phyloP scores from a whole-genome alignment of 1,139 yeast genomes.

The Spathaspora jeffriesii region DNA sequence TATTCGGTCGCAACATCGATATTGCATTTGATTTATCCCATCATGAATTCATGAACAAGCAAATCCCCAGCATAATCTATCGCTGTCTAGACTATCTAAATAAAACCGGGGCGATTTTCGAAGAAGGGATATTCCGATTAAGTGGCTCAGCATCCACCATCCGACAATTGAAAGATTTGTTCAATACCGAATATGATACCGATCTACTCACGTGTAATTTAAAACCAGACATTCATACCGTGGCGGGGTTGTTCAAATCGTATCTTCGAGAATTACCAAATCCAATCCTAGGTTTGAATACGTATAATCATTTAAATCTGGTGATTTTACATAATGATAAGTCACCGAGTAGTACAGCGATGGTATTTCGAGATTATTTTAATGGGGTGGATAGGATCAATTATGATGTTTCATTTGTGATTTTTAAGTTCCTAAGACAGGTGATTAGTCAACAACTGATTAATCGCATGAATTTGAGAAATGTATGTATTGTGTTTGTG shows the following conservation, averaged over 20 bases:
- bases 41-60: conserved; percentile 41
- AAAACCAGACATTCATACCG: conserved; percentile 69
- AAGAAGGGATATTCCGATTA: conserved; percentile 89
- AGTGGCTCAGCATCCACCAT: conserved; percentile 89
- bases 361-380: conserved; percentile 31
- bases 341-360: conserved; percentile 26
- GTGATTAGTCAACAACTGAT: conserved; percentile 62
- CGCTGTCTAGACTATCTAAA: conserved; percentile 74
- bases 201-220: conserved; percentile 51
- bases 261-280: conserved; percentile 74
- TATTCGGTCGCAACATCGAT: conserved; percentile 69
- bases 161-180: conserved; percentile 67
- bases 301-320: conserved; percentile 33
- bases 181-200: conserved; percentile 65
- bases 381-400: conserved; percentile 42
- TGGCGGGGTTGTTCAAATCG: conserved; percentile 74
- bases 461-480: conserved; percentile 83
- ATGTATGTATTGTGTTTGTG: conserved; percentile 82
- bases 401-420: conserved; percentile 59
- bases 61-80: conserved; percentile 75
- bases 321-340: conserved; percentile 9
- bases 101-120: conserved; percentile 70
- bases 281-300: conserved; percentile 56
- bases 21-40: conserved; percentile 54
- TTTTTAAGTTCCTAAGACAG: conserved; percentile 66